Evolutionary conservation across 2,329 filamentous ascomycete genomes (phyloP).

Genomic region (Ophiosphaerella narmari): DNA sequence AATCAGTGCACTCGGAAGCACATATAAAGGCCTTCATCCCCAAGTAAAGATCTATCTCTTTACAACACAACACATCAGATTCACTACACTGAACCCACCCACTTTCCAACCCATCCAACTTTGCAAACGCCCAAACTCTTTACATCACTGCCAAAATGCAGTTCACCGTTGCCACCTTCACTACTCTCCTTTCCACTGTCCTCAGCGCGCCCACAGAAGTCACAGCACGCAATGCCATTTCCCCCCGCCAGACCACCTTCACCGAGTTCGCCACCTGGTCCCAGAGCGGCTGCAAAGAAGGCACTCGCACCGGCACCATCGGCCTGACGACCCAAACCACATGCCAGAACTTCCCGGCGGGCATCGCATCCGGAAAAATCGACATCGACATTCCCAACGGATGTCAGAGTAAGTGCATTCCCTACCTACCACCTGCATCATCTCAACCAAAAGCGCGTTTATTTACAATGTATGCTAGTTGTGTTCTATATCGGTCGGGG

Average conservation of each 20-base stretch:
- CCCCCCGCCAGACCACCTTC: conserved; percentile 4
- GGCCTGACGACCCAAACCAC: not conserved
- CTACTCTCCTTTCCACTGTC: not conserved
- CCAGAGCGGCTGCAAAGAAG: not conserved
- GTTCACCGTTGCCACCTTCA: conserved; percentile 1
- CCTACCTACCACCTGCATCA: not conserved
- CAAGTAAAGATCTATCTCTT: no score
- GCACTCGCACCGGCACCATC: not conserved
- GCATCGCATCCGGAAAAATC: not conserved
- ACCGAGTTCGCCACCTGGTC: conserved; percentile 1
- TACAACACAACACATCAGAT: no score
- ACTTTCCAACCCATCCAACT: not conserved
- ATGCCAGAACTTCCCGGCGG: conserved; percentile 1
- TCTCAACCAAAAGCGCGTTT: no score
- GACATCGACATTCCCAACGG: conserved; percentile 1
- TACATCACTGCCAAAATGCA: conserved; percentile 1
- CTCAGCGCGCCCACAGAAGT: not conserved
- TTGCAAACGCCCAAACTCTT: not conserved
- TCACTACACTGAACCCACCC: no score
- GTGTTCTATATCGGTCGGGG: conserved; percentile 2
- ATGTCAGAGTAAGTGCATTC: conserved; percentile 3
- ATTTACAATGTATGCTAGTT: not conserved
- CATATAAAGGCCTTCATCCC: not conserved
- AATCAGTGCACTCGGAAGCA: not conserved
- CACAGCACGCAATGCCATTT: not conserved